Base-by-base conservation (phyloP, 371 early-diverging fungal genomes). In the Coemansia sp. region DNA sequence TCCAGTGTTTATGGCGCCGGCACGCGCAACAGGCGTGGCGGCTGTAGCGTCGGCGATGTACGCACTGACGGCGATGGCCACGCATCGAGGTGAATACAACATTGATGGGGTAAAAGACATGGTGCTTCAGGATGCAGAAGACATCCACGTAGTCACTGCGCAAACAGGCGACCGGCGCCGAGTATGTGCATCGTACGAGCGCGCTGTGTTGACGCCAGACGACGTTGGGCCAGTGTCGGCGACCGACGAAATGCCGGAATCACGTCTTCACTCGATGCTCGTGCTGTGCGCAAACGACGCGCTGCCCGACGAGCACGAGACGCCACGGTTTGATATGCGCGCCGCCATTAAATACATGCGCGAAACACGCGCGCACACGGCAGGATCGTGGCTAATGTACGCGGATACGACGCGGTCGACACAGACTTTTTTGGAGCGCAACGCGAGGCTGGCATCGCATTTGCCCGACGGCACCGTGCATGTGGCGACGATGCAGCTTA, bases 341-440 rank as follows among this genome's bases (percentile, higher is more conserved):
- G 67, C 69, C 23, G 82, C 75, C 32, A 70, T 84, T 41, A 28
- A 61, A 28, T 61, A 76, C 59, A 73, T 83, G 66, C 67, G 58
- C 17, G 63, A 57, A 49, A 58, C 54, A 7, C 61, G 58, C 29
- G 71, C 80, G 7, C 81, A 67, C 24, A 81, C 72, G 11, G 88
- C 90, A 70, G 97, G 97, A 12, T 87, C 85, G 39, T 83, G 79
- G 36, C 63, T 94, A 2, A 65, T 95, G 63, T 95, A 93, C 80
- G 85, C 90, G 5, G 85, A 91, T 54, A 85, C 88, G 0, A 82
- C 93, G 3, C 83, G 85, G 2, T 94, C 94, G 13, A 98, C 97
- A 1, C 97, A 96, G 76, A 92, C 95, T 1, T 71, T 96, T 41
- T 77, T 97, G 32, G 95, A 95, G 65, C 92, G 89, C 84, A 95